A percentile compares a stretch with the other conserved stretches of the same genome.
Conservation (phyloP, 176 grass and related monocot genomes). For the Phoenix dactylifera region DNA sequence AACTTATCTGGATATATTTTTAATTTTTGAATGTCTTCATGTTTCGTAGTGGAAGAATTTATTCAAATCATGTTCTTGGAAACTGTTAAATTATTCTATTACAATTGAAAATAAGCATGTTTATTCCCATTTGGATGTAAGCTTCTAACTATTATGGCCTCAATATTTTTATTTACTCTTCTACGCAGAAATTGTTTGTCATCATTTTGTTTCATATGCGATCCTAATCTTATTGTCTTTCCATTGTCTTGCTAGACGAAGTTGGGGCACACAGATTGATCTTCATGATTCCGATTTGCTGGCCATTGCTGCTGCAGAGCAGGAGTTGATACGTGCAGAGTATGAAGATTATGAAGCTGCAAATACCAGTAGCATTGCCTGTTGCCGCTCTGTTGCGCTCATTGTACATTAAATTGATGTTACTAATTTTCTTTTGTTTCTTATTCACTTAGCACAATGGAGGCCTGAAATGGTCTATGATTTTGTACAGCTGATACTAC, state of each 20-base stretch:
- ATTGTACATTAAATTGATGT: constrained; percentile 32
- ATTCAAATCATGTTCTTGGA: too few relatives aligned
- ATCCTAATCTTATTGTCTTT: not conserved
- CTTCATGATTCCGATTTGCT: constrained; percentile 78
- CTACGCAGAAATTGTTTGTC: too few relatives aligned
- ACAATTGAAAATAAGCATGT: too few relatives aligned
- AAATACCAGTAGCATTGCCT: constrained; percentile 52
- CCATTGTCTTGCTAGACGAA: constrained; percentile 41
- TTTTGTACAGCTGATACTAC: constrained; percentile 68
- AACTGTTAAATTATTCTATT: too few relatives aligned
- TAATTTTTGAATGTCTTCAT: too few relatives aligned
- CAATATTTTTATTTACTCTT: too few relatives aligned
- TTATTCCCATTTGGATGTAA: too few relatives aligned
- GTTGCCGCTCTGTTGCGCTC: constrained; percentile 66
- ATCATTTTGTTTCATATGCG: not conserved
- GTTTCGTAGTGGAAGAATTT: too few relatives aligned
- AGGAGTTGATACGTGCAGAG: constrained; percentile 75
- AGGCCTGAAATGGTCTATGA: not conserved
- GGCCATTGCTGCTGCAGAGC: constrained; percentile 79
- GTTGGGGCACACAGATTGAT: constrained; percentile 62
- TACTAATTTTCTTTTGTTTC: not conserved
- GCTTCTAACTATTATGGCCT: too few relatives aligned
- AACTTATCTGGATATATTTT: too few relatives aligned
- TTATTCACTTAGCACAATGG: constrained; percentile 3
- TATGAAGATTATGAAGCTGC: constrained; percentile 57